phyloP scores from a whole-genome alignment of 352 stramenopile species.

The Phytophthora podocarpi region DNA sequence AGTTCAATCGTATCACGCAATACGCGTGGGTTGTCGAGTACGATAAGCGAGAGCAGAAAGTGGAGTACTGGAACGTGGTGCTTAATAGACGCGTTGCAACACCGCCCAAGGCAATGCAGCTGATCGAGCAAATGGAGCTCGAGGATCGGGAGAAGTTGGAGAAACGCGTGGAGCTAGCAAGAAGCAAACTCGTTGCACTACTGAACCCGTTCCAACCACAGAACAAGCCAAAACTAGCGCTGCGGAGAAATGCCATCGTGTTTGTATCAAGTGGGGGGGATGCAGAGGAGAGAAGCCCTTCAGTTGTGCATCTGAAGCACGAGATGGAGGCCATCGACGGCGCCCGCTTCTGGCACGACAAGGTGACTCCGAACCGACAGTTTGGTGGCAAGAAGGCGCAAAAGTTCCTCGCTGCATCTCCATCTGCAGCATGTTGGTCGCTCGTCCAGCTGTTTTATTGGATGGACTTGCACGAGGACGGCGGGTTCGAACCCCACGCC shows the following conservation, averaged over 20 bases:
- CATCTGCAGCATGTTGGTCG: slow-evolving; percentile 39
- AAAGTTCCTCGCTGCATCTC: slow-evolving; percentile 46
- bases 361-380: slow-evolving; percentile 31
- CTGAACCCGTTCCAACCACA: slow-evolving; percentile 46
- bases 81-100: slow-evolving; percentile 61
- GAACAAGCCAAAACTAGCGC: slow-evolving; percentile 45
- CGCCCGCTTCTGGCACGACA: slow-evolving; percentile 72
- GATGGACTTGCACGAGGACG: slow-evolving; percentile 64
- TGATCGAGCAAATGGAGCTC: slow-evolving; percentile 64
- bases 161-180: slow-evolving; percentile 56
- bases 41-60: slow-evolving; percentile 54
- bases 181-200: slow-evolving; percentile 54
- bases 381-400: slow-evolving; percentile 43
- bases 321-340: slow-evolving; percentile 46
- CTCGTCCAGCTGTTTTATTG: slow-evolving; percentile 51
- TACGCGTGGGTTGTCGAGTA: slow-evolving; percentile 74
- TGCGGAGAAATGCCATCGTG: slow-evolving; percentile 56
- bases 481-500: slow-evolving; percentile 46
- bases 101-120: slow-evolving; percentile 56
- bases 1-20: slow-evolving; percentile 70
- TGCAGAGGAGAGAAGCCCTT: slow-evolving; percentile 3
- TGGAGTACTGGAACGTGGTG: slow-evolving; percentile 82
- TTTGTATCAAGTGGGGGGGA: slow-evolving; percentile 13
- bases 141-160: slow-evolving; percentile 59
- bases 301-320: slow-evolving; percentile 22